Conservation (phyloP, 768 basidiomycete species). For the Lactarius akahatsu region DNA sequence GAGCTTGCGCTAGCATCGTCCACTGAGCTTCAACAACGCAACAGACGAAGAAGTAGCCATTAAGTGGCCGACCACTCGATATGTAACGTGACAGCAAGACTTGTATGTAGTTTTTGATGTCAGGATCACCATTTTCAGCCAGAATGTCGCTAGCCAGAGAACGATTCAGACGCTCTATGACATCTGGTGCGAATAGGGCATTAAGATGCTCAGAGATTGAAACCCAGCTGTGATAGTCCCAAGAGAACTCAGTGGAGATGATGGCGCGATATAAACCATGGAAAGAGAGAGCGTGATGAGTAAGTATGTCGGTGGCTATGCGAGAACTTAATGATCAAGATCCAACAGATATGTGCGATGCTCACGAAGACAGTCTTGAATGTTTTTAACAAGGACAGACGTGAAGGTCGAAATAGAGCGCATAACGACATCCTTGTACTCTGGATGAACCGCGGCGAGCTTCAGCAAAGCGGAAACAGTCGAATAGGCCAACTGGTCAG, state of each 20-base stretch:
- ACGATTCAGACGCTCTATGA: conserved; percentile 72
- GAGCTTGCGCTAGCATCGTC: conserved; percentile 77
- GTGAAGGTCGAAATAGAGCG: conserved; percentile 64
- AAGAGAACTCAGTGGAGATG: conserved; percentile 72
- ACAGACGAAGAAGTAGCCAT: conserved; percentile 87
- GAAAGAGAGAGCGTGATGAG: conserved; percentile 74
- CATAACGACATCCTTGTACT: conserved; percentile 51
- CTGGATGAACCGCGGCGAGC: conserved; percentile 53
- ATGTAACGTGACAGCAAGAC: conserved; percentile 76
- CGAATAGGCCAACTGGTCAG: conserved; percentile 80
- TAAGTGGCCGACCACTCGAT: conserved; percentile 71
- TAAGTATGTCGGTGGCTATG: conserved; percentile 67
- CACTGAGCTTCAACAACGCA: conserved; percentile 84
- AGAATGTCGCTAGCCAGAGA: conserved; percentile 61
- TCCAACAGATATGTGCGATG: conserved; percentile 13
- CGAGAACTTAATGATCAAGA: background rate
- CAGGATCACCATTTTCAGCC: conserved; percentile 53
- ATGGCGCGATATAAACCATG: conserved; percentile 88
- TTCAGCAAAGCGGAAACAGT: conserved; percentile 74
- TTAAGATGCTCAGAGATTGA: conserved; percentile 52
- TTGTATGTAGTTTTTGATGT: conserved; percentile 57
- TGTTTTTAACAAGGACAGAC: conserved; percentile 51
- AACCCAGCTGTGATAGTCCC: conserved; percentile 68
- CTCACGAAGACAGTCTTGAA: conserved; percentile 57
- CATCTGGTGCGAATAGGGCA: conserved; percentile 59